A percentile compares a stretch with the other conserved stretches of the same genome.
phyloP scores from a whole-genome alignment of 768 basidiomycete species.

The Pisolithus tinctorius region DNA sequence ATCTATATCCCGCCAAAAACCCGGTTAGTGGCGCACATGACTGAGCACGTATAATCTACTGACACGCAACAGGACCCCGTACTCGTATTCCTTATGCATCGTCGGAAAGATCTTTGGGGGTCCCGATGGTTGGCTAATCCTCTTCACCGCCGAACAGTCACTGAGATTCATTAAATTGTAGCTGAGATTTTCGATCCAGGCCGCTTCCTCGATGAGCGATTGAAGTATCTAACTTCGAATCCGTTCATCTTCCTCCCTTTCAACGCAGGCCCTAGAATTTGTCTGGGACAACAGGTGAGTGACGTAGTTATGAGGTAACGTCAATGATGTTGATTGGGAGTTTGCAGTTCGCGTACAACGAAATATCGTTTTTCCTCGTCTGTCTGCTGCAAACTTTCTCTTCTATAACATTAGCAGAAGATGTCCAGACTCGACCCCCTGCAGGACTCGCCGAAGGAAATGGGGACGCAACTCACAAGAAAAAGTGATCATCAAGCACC shows the following conservation, averaged over 20 bases:
- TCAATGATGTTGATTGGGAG: background rate
- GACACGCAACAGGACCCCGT: conserved; percentile 28
- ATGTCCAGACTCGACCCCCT: conserved; percentile 43
- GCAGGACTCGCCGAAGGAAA: conserved; percentile 33
- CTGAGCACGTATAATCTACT: background rate
- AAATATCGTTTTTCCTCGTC: conserved; percentile 56
- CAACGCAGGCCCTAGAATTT: conserved; percentile 34
- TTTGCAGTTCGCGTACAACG: conserved; percentile 57
- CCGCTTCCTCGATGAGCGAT: conserved; percentile 56
- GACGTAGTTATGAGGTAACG: background rate
- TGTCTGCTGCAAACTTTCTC: conserved; percentile 53
- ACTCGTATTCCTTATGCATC: conserved; percentile 54
- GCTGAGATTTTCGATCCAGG: conserved; percentile 59
- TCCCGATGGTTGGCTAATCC: conserved; percentile 42
- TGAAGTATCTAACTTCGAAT: conserved; percentile 50
- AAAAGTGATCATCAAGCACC: conserved; percentile 36
- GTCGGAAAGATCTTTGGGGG: conserved; percentile 63
- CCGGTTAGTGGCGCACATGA: conserved; percentile 9
- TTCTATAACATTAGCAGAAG: conserved; percentile 35
- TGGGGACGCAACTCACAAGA: conserved; percentile 38
- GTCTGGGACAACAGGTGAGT: conserved; percentile 31
- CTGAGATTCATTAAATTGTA: conserved; percentile 12
- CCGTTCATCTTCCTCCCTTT: conserved; percentile 45
- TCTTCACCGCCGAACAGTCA: no score
- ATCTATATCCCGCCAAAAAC: conserved; percentile 22